These are phyloP conservation scores for Chlorella sp. DNA, from an alignment of 139 green algal species.

Conservation along the genomic window DNA sequence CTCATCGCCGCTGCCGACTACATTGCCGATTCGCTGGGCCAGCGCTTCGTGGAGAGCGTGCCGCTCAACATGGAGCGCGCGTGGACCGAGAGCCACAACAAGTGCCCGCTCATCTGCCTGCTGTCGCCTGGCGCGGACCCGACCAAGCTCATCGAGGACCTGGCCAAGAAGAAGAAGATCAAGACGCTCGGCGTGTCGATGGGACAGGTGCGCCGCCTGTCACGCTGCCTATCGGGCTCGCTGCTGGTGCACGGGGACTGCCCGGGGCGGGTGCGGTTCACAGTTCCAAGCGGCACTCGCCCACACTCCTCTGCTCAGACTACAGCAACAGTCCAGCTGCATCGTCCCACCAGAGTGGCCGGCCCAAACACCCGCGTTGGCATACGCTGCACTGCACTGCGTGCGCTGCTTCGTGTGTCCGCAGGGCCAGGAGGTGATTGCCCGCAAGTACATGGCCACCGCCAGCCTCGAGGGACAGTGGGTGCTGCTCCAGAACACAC, in stretches of 20 bases:
- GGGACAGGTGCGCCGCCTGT: constrained; percentile 82
- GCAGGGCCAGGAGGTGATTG: constrained; percentile 74
- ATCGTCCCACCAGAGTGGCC: too few species aligned
- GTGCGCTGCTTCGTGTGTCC: too few species aligned
- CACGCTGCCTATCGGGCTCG: too few species aligned
- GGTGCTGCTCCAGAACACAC: constrained; percentile 96
- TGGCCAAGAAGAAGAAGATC: constrained; percentile 92
- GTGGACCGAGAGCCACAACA: constrained; percentile 56
- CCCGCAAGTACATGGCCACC: constrained; percentile 80
- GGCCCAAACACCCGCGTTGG: too few species aligned
- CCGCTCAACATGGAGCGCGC: constrained; percentile 82
- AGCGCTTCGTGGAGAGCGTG: constrained; percentile 80
- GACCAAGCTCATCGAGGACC: constrained; percentile 90
- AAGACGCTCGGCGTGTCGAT: constrained; percentile 87
- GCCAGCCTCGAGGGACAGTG: constrained; percentile 84
- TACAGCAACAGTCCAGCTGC: too few species aligned
- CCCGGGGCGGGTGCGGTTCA: too few species aligned
- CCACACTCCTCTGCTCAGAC: too few species aligned
- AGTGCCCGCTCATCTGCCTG: constrained; percentile 87
- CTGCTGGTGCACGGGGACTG: too few species aligned
- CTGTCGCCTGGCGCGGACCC: constrained; percentile 85
- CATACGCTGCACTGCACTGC: too few species aligned
- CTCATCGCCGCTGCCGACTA: constrained; percentile 79
- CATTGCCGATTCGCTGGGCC: constrained; percentile 78
- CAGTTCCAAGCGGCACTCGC: too few species aligned